Evolutionary conservation across 352 stramenopile genomes (phyloP), one percentile per base, ranked within the genome.

Genomic region (Thalassiosira hispida): DNA sequence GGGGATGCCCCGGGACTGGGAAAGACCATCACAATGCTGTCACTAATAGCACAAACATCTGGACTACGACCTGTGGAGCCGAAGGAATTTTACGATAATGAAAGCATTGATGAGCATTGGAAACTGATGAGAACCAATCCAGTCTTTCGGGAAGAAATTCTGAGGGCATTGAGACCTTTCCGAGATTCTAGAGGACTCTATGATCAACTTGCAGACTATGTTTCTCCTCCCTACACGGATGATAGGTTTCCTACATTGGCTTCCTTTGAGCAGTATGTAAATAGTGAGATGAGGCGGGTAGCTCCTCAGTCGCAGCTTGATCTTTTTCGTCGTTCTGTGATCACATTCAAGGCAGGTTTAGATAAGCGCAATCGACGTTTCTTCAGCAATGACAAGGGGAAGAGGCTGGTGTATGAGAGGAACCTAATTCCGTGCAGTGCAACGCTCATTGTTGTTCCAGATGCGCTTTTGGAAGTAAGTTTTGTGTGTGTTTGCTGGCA

Each of bases 1-100:
- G 91, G 82, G 55, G 92, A 96, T 79, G 92, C 94, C 60, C 91
- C 92, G 9, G 92, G 92, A 4, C 77, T 96, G 6, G 92, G 92
- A 14, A 96, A 96, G 69, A 96, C 92, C 9, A 92, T 96, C 20
- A 94, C 91, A 6, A 87, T 92, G 42, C 55, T 95, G n/a, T 74
- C 90, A 9, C 73, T 94, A 0, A 85, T 95, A 51, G 72, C 84
- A 0, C 82, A 59, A 27, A 93, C 90, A 22, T 70, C 73, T 12
- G 85, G 87, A n/a, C 38, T 56, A 2, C 59, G 62, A 14, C 81
- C 87, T 40, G 20, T 64, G 6, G 57, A 77, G 18, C 87, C 87
- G 14, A 40, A 57, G n/a, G 79, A 85, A 66, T 92, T 92, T 77
- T 92, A 73, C 57, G 74, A 92, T 49, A 46, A 59, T 12, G 22